These are phyloP conservation scores for Taiozyma sp. DNA, from an alignment of 1,139 yeast species.

Conservation along the genomic window DNA sequence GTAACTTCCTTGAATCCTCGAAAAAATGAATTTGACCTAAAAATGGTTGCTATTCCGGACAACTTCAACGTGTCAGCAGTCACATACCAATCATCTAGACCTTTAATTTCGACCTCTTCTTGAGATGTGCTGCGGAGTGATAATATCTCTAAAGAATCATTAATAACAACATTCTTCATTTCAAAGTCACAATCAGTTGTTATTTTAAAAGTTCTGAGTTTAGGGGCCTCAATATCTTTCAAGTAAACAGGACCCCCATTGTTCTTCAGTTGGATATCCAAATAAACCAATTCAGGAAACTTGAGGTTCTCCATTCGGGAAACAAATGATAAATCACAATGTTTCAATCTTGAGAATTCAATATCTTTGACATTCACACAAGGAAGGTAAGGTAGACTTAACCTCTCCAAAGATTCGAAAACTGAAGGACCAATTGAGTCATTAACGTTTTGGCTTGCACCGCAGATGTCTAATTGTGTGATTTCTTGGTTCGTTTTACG, in stretches of 20 bases:
- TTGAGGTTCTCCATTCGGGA: background rate
- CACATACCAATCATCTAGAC: background rate
- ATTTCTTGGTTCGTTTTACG: no score
- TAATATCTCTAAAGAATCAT: no score
- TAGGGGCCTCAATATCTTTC: background rate
- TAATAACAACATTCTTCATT: no score
- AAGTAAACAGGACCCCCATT: background rate
- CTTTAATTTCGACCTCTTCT: background rate
- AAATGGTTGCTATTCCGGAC: background rate
- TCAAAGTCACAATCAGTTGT: background rate
- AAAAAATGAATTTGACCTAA: background rate
- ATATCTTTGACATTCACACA: no score
- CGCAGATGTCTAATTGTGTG: no score
- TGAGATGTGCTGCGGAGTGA: background rate
- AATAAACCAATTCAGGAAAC: background rate
- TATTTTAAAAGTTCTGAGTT: no score
- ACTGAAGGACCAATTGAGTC: no score
- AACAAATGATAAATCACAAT: background rate
- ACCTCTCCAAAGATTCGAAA: no score
- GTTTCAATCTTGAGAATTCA: background rate
- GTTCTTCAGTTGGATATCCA: background rate
- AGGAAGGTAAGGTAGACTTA: fast-evolving
- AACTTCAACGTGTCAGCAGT: background rate
- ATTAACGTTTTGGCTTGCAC: no score
- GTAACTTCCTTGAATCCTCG: no score